Conservation (phyloP, 2,329 filamentous ascomycete species). For the Penicillium sp. region DNA sequence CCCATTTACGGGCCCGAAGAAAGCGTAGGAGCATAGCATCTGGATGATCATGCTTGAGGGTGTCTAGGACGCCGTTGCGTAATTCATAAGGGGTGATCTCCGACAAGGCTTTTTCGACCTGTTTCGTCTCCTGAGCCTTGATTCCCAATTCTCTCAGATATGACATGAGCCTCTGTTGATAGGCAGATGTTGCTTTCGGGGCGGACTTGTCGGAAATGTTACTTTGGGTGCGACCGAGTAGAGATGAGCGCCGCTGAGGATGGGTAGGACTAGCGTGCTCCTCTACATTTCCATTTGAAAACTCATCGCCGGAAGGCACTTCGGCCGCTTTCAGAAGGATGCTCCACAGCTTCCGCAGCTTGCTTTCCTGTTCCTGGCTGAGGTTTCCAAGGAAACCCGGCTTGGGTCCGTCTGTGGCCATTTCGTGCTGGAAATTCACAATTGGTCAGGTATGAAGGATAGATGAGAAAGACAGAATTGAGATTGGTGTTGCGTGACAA, state of each 20-base stretch:
- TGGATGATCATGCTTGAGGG: conserved; percentile 90
- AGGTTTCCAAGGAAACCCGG: conserved; percentile 77
- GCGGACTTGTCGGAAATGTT: conserved; percentile 65
- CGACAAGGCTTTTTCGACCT: conserved; percentile 75
- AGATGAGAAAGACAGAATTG: not conserved
- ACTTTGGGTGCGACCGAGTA: conserved; percentile 35
- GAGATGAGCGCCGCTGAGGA: conserved; percentile 40
- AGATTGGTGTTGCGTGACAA: not conserved
- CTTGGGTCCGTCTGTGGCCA: conserved; percentile 18
- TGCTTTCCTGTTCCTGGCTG: conserved; percentile 78
- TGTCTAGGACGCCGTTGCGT: conserved; percentile 75
- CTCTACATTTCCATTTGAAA: conserved; percentile 49
- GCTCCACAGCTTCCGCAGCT: conserved; percentile 82
- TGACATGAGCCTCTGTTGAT: conserved; percentile 21
- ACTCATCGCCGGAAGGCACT: conserved; percentile 48
- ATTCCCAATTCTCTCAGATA: conserved; percentile 22
- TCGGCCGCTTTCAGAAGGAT: conserved; percentile 71
- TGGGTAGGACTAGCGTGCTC: conserved; percentile 27
- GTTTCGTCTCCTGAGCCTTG: conserved; percentile 58
- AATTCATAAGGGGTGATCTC: conserved; percentile 72
- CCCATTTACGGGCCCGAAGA: conserved; percentile 84
- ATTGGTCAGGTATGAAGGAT: not conserved
- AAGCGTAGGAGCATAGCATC: conserved; percentile 80
- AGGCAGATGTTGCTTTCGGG: conserved; percentile 55
- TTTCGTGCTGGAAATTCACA: not conserved